These are phyloP conservation scores for Diversispora eburnea DNA, from an alignment of 192 early-diverging fungal genomes.

Conservation along the genomic window DNA sequence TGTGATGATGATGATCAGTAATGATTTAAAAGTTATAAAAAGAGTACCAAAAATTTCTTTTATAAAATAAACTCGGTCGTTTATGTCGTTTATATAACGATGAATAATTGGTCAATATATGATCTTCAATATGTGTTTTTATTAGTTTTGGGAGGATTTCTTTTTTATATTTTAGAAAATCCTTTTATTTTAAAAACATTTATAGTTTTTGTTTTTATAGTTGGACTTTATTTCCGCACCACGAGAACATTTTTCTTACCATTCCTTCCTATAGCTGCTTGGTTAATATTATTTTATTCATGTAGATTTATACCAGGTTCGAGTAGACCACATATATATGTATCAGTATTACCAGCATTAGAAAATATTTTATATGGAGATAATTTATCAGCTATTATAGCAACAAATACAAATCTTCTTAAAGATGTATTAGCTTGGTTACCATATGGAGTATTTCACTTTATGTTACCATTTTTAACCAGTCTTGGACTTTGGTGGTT, in stretches of 20 bases:
- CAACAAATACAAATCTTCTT: slow-evolving; percentile 44
- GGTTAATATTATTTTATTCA: slow-evolving; percentile 55
- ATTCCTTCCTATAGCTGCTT: slow-evolving; percentile 51
- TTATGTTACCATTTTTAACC: slow-evolving; percentile 60
- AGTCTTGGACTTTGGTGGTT: slow-evolving; percentile 43
- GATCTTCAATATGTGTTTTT: slow-evolving; percentile 48
- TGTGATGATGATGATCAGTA: too few relatives aligned
- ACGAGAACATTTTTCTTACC: slow-evolving; percentile 50
- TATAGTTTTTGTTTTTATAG: slow-evolving; percentile 32
- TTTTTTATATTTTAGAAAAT: slow-evolving; percentile 41
- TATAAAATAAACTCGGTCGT: too few relatives aligned
- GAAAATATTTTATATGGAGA: slow-evolving; percentile 69
- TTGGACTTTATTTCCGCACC: slow-evolving; percentile 40
- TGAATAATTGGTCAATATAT: slow-evolving; percentile 40
- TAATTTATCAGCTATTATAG: slow-evolving; percentile 59
- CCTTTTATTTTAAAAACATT: slow-evolving; percentile 37
- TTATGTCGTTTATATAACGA: too few relatives aligned
- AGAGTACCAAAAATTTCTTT: too few relatives aligned
- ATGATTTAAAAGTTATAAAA: too few relatives aligned
- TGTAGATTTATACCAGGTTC: slow-evolving; percentile 49
- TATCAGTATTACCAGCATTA: slow-evolving; percentile 59
- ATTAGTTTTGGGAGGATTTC: slow-evolving; percentile 35
- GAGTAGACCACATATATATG: slow-evolving; percentile 60
- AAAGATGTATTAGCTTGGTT: slow-evolving; percentile 65
- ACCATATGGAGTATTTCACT: slow-evolving; percentile 74